Evolutionary conservation across 331 rosid genomes (phyloP).

Genomic region (Phaseolus coccineus): DNA sequence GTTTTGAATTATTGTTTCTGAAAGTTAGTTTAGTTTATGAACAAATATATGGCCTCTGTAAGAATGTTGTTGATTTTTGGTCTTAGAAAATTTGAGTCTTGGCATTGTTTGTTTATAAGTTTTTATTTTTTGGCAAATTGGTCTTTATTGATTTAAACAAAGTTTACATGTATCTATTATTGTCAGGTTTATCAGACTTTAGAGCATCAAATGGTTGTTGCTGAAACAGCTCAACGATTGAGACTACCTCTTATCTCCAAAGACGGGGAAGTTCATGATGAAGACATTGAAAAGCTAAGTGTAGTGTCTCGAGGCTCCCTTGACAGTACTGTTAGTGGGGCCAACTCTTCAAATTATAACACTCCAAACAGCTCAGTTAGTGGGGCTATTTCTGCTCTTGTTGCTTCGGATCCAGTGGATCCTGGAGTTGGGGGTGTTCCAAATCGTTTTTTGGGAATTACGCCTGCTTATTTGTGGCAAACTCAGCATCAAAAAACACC

Average conservation of each 20-base stretch:
- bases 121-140: neutral
- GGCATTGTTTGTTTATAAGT: constrained; percentile 17
- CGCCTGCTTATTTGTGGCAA: constrained; percentile 89
- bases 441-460: constrained; percentile 85
- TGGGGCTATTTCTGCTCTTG: constrained; percentile 51
- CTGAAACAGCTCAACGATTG: constrained; percentile 95
- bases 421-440: constrained; percentile 91
- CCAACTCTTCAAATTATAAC: constrained; percentile 69
- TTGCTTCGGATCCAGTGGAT: constrained; percentile 62
- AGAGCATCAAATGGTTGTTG: constrained; percentile 86
- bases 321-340: constrained; percentile 59
- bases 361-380: constrained; percentile 63
- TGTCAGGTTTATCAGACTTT: constrained; percentile 80
- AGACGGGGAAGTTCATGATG: constrained; percentile 87
- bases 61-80: constrained; percentile 22
- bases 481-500: constrained; percentile 76
- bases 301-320: constrained; percentile 71
- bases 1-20: constrained; percentile 49
- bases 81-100: neutral
- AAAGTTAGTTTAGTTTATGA: neutral
- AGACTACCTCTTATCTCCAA: constrained; percentile 90
- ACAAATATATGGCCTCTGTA: neutral
- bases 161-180: constrained; percentile 23
- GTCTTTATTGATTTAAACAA: constrained; percentile 23
- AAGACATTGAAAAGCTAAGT: constrained; percentile 87